Evolutionary conservation across 495 filamentous ascomycete species (phyloP).

Genomic region (Trichoderma parareesei): DNA sequence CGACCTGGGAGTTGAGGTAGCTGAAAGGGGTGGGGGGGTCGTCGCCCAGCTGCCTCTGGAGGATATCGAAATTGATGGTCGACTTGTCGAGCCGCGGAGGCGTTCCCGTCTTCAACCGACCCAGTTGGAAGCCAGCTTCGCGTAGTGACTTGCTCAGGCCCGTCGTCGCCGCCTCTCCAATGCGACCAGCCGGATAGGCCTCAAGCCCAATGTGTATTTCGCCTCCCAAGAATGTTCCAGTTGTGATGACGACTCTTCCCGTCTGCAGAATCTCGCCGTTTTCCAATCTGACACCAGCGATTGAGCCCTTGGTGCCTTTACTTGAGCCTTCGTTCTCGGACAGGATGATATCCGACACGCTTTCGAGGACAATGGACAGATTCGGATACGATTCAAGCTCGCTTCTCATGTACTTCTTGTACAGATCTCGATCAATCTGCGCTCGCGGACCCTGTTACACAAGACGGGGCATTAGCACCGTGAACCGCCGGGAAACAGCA

Average conservation of each 20-base stretch:
- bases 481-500: too few species aligned
- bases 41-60: slow-evolving; percentile 73
- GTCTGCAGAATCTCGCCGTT: slow-evolving; percentile 79
- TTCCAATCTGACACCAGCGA: slow-evolving; percentile 80
- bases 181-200: slow-evolving; percentile 74
- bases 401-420: slow-evolving; percentile 84
- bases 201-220: slow-evolving; percentile 95
- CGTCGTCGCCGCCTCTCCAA: slow-evolving; percentile 91
- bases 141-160: slow-evolving; percentile 86
- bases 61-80: slow-evolving; percentile 67
- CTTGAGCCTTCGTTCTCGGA: slow-evolving; percentile 42
- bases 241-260: slow-evolving; percentile 83
- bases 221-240: slow-evolving; percentile 89
- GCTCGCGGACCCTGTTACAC: slow-evolving; percentile 61
- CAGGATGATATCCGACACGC: slow-evolving; percentile 84
- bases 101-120: slow-evolving; percentile 90
- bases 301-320: slow-evolving; percentile 56
- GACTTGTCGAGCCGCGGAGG: slow-evolving; percentile 77
- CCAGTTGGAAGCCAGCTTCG: slow-evolving; percentile 85
- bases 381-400: slow-evolving; percentile 72
- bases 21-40: slow-evolving; percentile 85
- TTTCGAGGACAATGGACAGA: slow-evolving; percentile 72
- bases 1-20: slow-evolving; percentile 70
- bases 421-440: slow-evolving; percentile 89
- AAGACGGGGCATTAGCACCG: background rate